Conservation (phyloP, 164 flowering plant genomes). For the Platanus orientalis region DNA sequence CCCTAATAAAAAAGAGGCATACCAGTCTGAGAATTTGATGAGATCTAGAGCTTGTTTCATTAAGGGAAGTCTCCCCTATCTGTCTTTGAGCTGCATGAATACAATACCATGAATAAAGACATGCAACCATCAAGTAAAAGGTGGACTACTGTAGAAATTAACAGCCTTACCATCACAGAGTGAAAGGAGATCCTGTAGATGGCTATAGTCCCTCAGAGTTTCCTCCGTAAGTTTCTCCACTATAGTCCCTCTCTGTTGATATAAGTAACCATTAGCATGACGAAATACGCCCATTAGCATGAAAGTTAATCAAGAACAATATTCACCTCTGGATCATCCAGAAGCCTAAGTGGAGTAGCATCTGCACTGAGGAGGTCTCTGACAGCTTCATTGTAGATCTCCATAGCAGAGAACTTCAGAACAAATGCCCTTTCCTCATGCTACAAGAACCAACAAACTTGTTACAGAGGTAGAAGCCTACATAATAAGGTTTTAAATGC, state of each 20-base stretch:
- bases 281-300: not conserved
- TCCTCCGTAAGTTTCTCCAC: constrained; percentile 87
- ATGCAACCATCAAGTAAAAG: not conserved
- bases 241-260: constrained; percentile 75
- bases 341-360: constrained; percentile 65
- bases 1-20: constrained; percentile 10
- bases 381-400: constrained; percentile 93
- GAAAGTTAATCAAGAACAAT: constrained; percentile 1
- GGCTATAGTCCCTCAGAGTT: constrained; percentile 54
- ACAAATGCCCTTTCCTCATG: constrained; percentile 67
- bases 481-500: not conserved
- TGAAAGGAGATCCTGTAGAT: constrained; percentile 70
- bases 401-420: constrained; percentile 89
- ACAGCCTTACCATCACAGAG: constrained; percentile 67
- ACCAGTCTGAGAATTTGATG: constrained; percentile 96
- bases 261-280: constrained; percentile 7
- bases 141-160: not conserved
- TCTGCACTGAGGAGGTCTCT: constrained; percentile 80
- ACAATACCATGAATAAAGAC: constrained; percentile 6
- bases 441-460: constrained; percentile 33
- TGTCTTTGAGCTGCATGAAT: constrained; percentile 79
- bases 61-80: constrained; percentile 80
- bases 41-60: constrained; percentile 95
- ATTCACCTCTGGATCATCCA: constrained; percentile 95
- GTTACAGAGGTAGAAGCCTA: not conserved